A percentile compares a stretch with the other conserved stretches of the same genome.
These are phyloP conservation scores for Chalara sp. DNA, from an alignment of 2,329 filamentous ascomycete species.

Conservation along the genomic window DNA sequence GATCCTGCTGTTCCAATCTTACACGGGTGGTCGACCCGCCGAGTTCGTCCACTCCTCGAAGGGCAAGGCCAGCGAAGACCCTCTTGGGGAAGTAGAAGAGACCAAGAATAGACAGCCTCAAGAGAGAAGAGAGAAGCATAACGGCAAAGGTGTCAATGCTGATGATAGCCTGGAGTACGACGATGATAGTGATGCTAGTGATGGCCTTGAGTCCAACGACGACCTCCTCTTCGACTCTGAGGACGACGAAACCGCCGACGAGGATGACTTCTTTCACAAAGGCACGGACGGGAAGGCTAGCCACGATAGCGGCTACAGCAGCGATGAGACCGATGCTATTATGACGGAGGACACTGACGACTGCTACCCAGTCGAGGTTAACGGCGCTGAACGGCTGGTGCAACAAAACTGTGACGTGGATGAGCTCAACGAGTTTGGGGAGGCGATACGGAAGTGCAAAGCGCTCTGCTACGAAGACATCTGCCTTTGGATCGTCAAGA, in stretches of 20 bases:
- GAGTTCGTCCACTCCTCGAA: conserved; percentile 19
- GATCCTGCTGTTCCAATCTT: conserved; percentile 18
- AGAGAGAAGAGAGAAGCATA: too few species aligned
- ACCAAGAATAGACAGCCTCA: not conserved
- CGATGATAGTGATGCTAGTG: not conserved
- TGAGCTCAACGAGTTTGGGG: not conserved
- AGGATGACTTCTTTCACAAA: conserved; percentile 4
- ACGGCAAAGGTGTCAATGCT: not conserved
- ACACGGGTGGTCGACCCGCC: conserved; percentile 11
- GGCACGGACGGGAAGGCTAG: not conserved
- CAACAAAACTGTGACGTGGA: conserved; percentile 4
- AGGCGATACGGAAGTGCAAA: conserved; percentile 1
- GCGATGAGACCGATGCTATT: conserved; percentile 7
- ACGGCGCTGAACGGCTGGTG: conserved; percentile 4
- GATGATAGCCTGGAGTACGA: not conserved
- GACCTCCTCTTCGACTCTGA: not conserved
- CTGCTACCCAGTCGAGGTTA: conserved; percentile 4
- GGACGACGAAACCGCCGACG: not conserved
- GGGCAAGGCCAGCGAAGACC: conserved; percentile 12
- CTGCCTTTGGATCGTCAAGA: conserved; percentile 5
- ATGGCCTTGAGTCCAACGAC: conserved; percentile 1
- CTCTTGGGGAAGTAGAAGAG: conserved; percentile 9
- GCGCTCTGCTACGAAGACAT: conserved; percentile 6
- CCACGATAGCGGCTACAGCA: conserved; percentile 8
- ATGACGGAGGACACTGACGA: conserved; percentile 7